Conservation (phyloP, 192 early-diverging fungal species). For the Coemansia sp. region DNA sequence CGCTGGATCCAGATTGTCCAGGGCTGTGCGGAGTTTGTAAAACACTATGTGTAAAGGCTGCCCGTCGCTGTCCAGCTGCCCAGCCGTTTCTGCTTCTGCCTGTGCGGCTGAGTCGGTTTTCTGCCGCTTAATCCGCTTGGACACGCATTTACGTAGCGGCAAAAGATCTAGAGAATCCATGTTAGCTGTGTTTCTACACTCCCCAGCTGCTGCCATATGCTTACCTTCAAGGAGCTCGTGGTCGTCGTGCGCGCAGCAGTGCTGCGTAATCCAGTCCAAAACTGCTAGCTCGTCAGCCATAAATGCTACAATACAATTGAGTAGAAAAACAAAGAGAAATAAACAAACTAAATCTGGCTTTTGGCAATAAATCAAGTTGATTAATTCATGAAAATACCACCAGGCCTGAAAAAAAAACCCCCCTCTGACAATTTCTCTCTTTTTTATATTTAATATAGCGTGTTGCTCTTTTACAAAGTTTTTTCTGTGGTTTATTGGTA, state of each 20-base stretch:
- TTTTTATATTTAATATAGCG: no score
- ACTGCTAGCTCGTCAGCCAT: conserved; percentile 9
- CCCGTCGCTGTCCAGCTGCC: neutral
- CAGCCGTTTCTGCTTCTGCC: neutral
- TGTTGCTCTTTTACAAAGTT: no score
- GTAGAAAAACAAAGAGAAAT: neutral
- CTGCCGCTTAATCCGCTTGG: neutral
- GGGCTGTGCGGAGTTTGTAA: conserved; percentile 19
- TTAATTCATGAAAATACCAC: no score
- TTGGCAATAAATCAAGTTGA: no score
- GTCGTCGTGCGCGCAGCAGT: conserved; percentile 34
- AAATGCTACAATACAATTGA: neutral
- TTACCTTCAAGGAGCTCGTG: conserved; percentile 18
- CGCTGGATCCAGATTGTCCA: conserved; percentile 15
- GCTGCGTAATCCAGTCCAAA: conserved; percentile 44
- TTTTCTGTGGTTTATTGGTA: no score
- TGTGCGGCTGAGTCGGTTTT: neutral
- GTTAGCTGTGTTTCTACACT: no score
- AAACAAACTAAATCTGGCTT: neutral
- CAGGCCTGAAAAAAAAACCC: no score
- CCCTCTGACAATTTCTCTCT: no score
- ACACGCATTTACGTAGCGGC: conserved; percentile 13
- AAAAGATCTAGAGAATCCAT: conserved; percentile 6
- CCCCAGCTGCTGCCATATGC: neutral
- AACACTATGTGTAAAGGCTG: conserved; percentile 20